Percentiles rank a stretch among this genome's conserved stretches.
phyloP scores from a whole-genome alignment of 495 filamentous ascomycete species.

The Pseudomonodictys pantanalensis region DNA sequence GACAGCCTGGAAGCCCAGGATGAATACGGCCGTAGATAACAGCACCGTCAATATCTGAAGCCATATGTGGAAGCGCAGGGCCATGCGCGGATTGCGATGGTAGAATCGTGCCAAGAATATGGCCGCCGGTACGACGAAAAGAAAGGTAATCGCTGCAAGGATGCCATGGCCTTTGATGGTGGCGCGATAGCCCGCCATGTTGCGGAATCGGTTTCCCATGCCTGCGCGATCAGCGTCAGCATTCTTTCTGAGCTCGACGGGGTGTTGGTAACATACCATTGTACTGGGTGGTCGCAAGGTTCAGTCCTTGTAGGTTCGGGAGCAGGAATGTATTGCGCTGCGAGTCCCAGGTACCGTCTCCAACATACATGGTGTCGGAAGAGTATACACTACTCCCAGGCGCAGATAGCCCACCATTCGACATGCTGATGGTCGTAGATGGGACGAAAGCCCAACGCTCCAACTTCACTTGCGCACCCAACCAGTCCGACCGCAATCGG shows the following conservation, averaged over 20 bases:
- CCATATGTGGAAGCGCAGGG: constrained; percentile 79
- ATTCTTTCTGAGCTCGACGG: not conserved
- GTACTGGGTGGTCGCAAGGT: constrained; percentile 92
- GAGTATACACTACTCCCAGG: constrained; percentile 79
- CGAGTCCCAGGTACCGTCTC: constrained; percentile 90
- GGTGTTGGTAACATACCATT: constrained; percentile 62
- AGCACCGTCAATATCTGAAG: constrained; percentile 76
- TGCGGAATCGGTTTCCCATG: constrained; percentile 86
- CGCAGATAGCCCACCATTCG: constrained; percentile 54
- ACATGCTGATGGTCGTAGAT: constrained; percentile 19
- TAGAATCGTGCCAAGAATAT: constrained; percentile 78
- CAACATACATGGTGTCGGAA: constrained; percentile 79
- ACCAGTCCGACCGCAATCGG: not conserved
- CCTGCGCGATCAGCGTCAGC: constrained; percentile 48
- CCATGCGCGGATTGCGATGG: constrained; percentile 58
- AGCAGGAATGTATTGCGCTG: constrained; percentile 81
- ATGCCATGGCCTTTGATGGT: constrained; percentile 82
- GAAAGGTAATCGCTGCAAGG: constrained; percentile 81
- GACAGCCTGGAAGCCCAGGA: constrained; percentile 76
- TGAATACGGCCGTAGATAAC: constrained; percentile 68
- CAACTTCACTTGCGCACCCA: no score
- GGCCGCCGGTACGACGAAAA: constrained; percentile 75
- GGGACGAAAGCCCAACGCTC: no score
- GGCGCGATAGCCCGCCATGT: constrained; percentile 69
- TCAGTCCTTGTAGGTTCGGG: constrained; percentile 80